Evolutionary conservation across 768 basidiomycete genomes (phyloP).

Genomic region (Tricholoma sp.): DNA sequence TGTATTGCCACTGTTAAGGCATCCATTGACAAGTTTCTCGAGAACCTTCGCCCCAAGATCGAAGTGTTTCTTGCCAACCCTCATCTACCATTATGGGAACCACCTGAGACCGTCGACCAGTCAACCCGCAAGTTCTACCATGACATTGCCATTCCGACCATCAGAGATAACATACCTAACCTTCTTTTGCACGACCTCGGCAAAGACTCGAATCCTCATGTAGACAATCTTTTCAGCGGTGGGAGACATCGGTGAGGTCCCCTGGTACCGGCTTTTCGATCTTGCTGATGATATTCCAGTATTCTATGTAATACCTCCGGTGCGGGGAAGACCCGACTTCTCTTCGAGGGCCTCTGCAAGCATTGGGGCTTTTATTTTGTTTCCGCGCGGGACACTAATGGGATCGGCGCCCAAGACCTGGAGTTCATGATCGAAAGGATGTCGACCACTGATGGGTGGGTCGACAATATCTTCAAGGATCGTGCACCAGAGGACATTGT

Average conservation of each 20-base stretch:
- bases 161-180: background rate
- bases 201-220: background rate
- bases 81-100: background rate
- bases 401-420: background rate
- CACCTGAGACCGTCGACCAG: background rate
- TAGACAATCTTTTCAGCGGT: background rate
- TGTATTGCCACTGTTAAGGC: background rate
- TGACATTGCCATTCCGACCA: background rate
- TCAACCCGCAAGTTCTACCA: background rate
- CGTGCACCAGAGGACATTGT: background rate
- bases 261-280: background rate
- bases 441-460: background rate
- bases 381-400: background rate
- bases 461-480: background rate
- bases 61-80: constrained; percentile 1
- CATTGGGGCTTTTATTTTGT: constrained; percentile 14
- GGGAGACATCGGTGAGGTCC: background rate
- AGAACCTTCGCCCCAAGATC: background rate
- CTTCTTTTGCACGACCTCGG: background rate
- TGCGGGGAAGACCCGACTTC: constrained; percentile 11
- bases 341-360: constrained; percentile 11
- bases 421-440: background rate
- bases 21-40: background rate
- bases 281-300: background rate
- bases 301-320: constrained; percentile 8